phyloP scores from a whole-genome alignment of 345 rosid genomes.

The Syzygium aromaticum region DNA sequence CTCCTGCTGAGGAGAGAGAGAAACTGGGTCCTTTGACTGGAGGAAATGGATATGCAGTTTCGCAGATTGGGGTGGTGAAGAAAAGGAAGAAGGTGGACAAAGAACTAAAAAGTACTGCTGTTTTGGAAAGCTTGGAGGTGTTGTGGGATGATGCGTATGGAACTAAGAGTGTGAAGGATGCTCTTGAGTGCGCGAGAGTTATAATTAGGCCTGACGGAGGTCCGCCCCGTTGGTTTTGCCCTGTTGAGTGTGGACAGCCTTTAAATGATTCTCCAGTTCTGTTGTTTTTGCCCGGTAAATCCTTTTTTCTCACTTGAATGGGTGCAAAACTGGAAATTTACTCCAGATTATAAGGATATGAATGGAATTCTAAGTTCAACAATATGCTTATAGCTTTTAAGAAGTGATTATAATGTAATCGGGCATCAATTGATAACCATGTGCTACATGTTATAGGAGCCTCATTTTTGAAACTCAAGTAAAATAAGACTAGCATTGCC shows the following conservation, averaged over 20 bases:
- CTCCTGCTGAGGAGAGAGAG: background rate
- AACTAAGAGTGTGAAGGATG: background rate
- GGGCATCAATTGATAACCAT: background rate
- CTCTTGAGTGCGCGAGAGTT: background rate
- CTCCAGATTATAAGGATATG: background rate
- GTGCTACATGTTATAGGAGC: background rate
- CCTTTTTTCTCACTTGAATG: background rate
- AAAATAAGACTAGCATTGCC: background rate
- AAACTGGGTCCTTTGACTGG: background rate
- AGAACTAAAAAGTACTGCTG: background rate
- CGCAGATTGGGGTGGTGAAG: background rate
- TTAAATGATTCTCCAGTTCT: slow-evolving; percentile 48
- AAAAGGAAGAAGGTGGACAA: background rate
- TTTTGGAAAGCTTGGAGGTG: background rate
- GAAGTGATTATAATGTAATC: background rate
- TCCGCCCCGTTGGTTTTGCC: slow-evolving; percentile 89
- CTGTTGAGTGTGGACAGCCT: slow-evolving; percentile 66
- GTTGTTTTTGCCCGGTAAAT: background rate
- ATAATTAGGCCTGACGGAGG: slow-evolving; percentile 65
- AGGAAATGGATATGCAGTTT: background rate
- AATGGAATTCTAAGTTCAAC: background rate
- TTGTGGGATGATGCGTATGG: background rate
- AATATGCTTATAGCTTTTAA: background rate
- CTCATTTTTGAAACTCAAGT: background rate
- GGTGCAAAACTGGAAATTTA: background rate